phyloP scores from a whole-genome alignment of 495 filamentous ascomycete genomes.

The Penicillium cosmopolitanum region DNA sequence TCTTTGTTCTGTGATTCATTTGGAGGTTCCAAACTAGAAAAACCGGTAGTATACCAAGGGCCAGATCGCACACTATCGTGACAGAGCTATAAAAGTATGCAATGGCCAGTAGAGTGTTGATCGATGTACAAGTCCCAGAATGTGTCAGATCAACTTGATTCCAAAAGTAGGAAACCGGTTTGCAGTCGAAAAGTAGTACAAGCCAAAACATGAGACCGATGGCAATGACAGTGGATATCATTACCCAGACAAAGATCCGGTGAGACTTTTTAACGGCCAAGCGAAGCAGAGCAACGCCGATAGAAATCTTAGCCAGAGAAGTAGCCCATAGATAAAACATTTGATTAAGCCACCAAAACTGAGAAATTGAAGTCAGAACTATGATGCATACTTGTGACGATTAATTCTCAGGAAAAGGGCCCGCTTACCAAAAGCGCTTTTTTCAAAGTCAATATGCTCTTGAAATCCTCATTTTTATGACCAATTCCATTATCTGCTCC shows the following conservation, averaged over 20 bases:
- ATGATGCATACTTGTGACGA: background rate
- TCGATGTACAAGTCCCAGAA: constrained; percentile 28
- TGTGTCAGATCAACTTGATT: constrained; percentile 6
- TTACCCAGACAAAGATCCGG: constrained; percentile 26
- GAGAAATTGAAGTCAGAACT: background rate
- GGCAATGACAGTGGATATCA: constrained; percentile 1
- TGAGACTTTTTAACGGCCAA: constrained; percentile 25
- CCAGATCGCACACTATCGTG: constrained; percentile 32
- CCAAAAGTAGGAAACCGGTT: constrained; percentile 38
- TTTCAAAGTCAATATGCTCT: constrained; percentile 8
- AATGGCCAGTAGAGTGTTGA: constrained; percentile 17
- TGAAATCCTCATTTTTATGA: constrained; percentile 24
- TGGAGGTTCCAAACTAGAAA: constrained; percentile 29
- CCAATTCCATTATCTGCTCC: constrained; percentile 25
- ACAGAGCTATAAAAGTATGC: constrained; percentile 35
- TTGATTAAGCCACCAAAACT: constrained; percentile 29
- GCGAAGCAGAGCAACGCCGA: constrained; percentile 39
- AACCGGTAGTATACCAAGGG: constrained; percentile 27
- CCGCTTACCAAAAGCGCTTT: constrained; percentile 21
- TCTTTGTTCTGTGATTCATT: constrained; percentile 34
- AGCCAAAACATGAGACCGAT: constrained; percentile 24
- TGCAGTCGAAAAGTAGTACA: constrained; percentile 30
- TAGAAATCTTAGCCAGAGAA: constrained; percentile 35
- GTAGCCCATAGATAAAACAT: constrained; percentile 32
- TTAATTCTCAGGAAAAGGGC: background rate